phyloP scores from a whole-genome alignment of 192 early-diverging fungal genomes.

The Diversispora epigaea region DNA sequence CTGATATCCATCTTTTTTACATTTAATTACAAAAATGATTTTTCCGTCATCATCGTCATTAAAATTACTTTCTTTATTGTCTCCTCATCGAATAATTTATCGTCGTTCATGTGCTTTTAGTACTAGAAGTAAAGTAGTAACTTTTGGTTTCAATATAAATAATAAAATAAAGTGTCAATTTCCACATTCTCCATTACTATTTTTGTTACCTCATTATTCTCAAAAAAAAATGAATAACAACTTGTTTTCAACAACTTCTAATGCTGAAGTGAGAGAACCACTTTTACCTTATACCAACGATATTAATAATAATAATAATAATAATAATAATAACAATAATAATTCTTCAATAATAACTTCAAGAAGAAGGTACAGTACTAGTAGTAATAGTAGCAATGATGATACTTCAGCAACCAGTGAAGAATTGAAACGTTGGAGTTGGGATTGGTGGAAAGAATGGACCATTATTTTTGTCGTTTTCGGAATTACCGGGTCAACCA shows the following conservation, averaged over 20 bases:
- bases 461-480: constrained; percentile 38
- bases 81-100: too few species aligned
- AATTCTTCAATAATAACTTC: not conserved
- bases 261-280: not conserved
- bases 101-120: too few species aligned
- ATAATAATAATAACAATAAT: constrained; percentile 1
- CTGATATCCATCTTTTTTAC: too few species aligned
- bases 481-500: constrained; percentile 46
- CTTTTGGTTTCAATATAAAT: not conserved
- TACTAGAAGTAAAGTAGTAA: too few species aligned
- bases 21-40: too few species aligned
- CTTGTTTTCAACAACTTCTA: not conserved
- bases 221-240: not conserved
- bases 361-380: not conserved
- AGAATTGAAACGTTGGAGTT: constrained; percentile 28
- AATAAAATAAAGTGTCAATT: not conserved
- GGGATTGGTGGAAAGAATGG: constrained; percentile 34
- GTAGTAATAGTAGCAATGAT: not conserved
- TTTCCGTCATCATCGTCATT: too few species aligned
- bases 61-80: too few species aligned
- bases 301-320: not conserved
- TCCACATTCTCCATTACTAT: not conserved
- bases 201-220: not conserved
- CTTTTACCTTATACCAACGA: not conserved
- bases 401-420: not conserved